These are phyloP conservation scores for Turritis glabra DNA, from an alignment of 345 rosid species.

Conservation along the genomic window DNA sequence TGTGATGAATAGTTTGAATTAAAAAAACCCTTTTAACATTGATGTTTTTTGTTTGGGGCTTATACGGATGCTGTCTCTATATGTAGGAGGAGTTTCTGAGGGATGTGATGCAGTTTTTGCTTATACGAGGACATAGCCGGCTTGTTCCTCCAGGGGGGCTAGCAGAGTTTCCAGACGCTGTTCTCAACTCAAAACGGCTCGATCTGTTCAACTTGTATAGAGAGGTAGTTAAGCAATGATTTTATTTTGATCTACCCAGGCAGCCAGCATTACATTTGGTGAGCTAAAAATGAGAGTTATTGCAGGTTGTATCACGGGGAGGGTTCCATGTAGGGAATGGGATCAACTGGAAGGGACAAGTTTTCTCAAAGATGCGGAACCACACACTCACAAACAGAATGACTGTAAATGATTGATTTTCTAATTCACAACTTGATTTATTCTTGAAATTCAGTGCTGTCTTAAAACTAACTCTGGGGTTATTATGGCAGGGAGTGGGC, in stretches of 20 bases:
- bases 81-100: conserved; percentile 93
- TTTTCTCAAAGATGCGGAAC: conserved; percentile 99
- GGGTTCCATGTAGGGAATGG: conserved; percentile 99
- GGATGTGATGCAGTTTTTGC: conserved; percentile 94
- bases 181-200: conserved; percentile 92
- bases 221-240: conserved; percentile 57
- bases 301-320: conserved; percentile 97
- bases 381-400: conserved; percentile 95
- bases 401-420: conserved; percentile 62
- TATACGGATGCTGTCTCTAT: conserved; percentile 15
- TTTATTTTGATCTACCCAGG: conserved; percentile 1
- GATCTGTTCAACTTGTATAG: conserved; percentile 95
- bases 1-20: conserved; percentile 10
- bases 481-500: conserved; percentile 78
- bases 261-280: conserved; percentile 14
- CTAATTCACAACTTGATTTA: neutral
- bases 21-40: too few species aligned
- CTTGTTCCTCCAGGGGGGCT: conserved; percentile 98
- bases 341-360: conserved; percentile 99
- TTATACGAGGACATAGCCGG: conserved; percentile 92
- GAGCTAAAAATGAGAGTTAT: conserved; percentile 16
- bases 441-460: neutral
- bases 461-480: neutral
- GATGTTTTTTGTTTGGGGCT: neutral
- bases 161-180: conserved; percentile 94